A percentile compares a stretch with the other conserved stretches of the same genome.
These are phyloP conservation scores for Herpomyces periplanetae DNA, from an alignment of 2,329 filamentous ascomycete species.

Conservation along the genomic window DNA sequence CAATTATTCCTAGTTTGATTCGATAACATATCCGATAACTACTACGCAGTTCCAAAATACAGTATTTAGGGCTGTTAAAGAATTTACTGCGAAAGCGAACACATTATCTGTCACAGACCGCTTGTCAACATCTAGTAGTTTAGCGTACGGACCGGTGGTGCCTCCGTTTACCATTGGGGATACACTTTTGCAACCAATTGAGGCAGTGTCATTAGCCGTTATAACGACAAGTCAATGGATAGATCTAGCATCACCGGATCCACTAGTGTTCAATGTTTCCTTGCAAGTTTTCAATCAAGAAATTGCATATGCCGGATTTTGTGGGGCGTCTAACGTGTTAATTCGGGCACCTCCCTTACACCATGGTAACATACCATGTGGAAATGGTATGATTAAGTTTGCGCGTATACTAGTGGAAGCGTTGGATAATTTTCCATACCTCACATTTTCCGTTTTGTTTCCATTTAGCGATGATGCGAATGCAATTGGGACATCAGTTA, in stretches of 20 bases:
- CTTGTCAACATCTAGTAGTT: slow-evolving; percentile 9
- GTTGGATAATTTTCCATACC: slow-evolving; percentile 27
- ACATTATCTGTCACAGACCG: slow-evolving; percentile 11
- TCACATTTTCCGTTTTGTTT: slow-evolving; percentile 41
- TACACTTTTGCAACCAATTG: slow-evolving; percentile 26
- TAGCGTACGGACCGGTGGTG: slow-evolving; percentile 11
- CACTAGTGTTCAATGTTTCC: slow-evolving; percentile 46
- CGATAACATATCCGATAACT: slow-evolving; percentile 37
- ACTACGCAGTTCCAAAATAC: slow-evolving; percentile 26
- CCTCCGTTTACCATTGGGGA: slow-evolving; percentile 36
- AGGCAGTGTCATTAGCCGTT: slow-evolving; percentile 28
- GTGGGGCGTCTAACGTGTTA: slow-evolving; percentile 45
- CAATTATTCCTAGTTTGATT: too few species aligned
- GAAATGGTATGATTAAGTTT: slow-evolving; percentile 23
- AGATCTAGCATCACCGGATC: slow-evolving; percentile 44
- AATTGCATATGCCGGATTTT: slow-evolving; percentile 77
- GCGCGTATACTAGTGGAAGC: slow-evolving; percentile 48
- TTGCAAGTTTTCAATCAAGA: slow-evolving; percentile 65
- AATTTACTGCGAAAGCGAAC: slow-evolving; percentile 8
- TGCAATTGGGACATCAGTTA: too few species aligned
- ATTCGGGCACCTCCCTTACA: slow-evolving; percentile 34
- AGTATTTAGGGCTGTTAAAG: slow-evolving; percentile 10
- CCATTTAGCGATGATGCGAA: slow-evolving; percentile 41
- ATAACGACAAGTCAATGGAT: slow-evolving; percentile 68
- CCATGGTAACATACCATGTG: slow-evolving; percentile 11